These are phyloP conservation scores for Vanilla planifolia DNA, from an alignment of 106 monocot genomes.

Conservation along the genomic window DNA sequence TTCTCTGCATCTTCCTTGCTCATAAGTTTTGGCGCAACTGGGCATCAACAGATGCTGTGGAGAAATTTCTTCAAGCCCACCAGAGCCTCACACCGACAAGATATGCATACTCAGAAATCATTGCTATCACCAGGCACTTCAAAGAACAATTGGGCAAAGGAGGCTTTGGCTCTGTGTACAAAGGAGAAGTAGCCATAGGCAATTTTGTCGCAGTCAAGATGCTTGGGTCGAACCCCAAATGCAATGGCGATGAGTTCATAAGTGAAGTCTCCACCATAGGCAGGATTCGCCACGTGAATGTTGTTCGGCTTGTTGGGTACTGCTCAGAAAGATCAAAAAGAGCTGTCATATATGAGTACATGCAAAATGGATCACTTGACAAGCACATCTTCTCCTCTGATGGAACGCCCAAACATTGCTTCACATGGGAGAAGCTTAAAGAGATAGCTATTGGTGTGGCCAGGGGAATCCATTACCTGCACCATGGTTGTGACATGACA, in stretches of 20 bases:
- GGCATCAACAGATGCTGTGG: conserved; percentile 18
- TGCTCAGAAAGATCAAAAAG: conserved; percentile 41
- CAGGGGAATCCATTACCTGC: conserved; percentile 18
- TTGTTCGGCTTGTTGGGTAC: conserved; percentile 35
- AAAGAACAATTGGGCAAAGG: conserved; percentile 44
- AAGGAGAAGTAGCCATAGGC: conserved; percentile 20
- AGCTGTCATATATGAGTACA: conserved; percentile 40
- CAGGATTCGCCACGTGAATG: conserved; percentile 41
- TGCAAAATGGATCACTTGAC: conserved; percentile 40
- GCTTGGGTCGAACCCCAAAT: conserved; percentile 10
- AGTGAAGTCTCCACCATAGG: conserved; percentile 54
- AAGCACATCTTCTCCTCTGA: conserved; percentile 24
- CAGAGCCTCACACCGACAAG: conserved; percentile 18
- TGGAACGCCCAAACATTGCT: not conserved
- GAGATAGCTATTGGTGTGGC: conserved; percentile 13
- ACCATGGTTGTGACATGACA: conserved; percentile 19
- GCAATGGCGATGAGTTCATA: conserved; percentile 44
- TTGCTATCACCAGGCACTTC: conserved; percentile 31
- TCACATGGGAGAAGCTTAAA: conserved; percentile 10
- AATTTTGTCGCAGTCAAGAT: conserved; percentile 34
- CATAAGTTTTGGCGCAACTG: conserved; percentile 13
- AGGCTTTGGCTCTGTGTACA: conserved; percentile 42
- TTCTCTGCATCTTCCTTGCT: conserved; percentile 23
- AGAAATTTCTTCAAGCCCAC: conserved; percentile 46
- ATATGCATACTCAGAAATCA: conserved; percentile 38